Base-by-base conservation (phyloP, 2,329 filamentous ascomycete genomes). In the Samsoniella hepiali region DNA sequence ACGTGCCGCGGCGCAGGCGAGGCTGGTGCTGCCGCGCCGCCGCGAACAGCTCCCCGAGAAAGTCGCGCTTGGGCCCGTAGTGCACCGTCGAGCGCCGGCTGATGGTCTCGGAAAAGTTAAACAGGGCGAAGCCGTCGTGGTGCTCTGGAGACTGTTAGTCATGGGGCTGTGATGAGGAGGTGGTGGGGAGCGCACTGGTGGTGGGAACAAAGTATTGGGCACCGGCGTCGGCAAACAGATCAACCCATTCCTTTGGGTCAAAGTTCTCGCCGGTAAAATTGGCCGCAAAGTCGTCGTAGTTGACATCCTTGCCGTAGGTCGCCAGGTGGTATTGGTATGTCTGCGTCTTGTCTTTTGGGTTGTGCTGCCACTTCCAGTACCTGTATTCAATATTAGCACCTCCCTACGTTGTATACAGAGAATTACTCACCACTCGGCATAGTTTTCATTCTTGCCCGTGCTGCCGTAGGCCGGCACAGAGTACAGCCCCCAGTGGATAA, bases 401-500 rank as follows among this genome's bases (percentile, higher is more conserved):
- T 1, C n/a, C 29, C 10, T 45, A 6, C 10, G 1, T 5, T 27
- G n/a, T 17, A 4, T 11, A 2, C 11, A 38, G 3, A 36, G 22
- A 5, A n/a, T 13, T 22, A 15, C 55, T 58, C 36, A 79, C 77
- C 77, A 79, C 66, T 80, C 78, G 0, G 77, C 75, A 57, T 80
- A 80, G 34, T 72, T 75, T 65, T 80, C 77, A 58, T 76, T 67
- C 1, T 72, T 70, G 3, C 72, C 71, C 5, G 74, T 74, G 66
- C 78, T 78, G 3, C 84, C 84, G 82, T 83, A 87, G 3, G 79
- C 83, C 0, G 84, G 80, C 0, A 86, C 83, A 0, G 81, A 72
- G 66, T 85, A 87, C 0, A 79, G 74, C 0, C 84, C 84, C 82
- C 84, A 86, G 65, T 86, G 84, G 47, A 86, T 82, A 68, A 87